A percentile compares a stretch with the other conserved stretches of the same genome.
These are phyloP conservation scores for Pinus taeda DNA, from an alignment of 75 land plant genomes.

Conservation along the genomic window DNA sequence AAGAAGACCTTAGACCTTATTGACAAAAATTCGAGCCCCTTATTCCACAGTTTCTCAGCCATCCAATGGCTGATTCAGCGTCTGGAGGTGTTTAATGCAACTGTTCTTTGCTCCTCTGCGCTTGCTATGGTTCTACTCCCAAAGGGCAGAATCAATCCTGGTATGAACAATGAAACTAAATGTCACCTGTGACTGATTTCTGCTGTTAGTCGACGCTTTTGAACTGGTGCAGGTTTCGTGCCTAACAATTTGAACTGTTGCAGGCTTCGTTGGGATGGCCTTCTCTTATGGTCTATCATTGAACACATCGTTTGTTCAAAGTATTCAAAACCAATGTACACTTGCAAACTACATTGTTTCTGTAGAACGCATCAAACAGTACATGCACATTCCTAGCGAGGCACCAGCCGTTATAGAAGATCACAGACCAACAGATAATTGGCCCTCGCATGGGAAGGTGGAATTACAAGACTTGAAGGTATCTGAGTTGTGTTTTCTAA, in stretches of 20 bases:
- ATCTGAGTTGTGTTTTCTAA: neutral
- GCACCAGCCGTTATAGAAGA: conserved; percentile 26
- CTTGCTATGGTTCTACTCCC: too few relatives aligned
- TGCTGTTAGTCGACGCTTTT: neutral
- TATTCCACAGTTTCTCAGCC: conserved; percentile 35
- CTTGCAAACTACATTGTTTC: conserved; percentile 37
- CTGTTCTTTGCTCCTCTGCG: too few relatives aligned
- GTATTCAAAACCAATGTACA: conserved; percentile 33
- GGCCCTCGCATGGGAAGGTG: conserved; percentile 43
- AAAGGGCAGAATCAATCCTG: too few relatives aligned
- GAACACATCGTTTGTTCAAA: conserved; percentile 23
- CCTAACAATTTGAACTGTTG: neutral
- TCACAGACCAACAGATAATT: conserved; percentile 26
- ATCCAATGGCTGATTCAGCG: conserved; percentile 37
- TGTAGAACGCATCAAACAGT: conserved; percentile 48
- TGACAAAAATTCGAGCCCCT: conserved; percentile 32
- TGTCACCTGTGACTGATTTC: neutral
- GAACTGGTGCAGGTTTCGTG: neutral
- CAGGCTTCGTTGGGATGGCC: conserved; percentile 48
- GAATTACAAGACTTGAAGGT: conserved; percentile 38
- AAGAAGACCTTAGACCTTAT: conserved; percentile 27
- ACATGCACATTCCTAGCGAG: conserved; percentile 32
- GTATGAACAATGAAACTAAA: too few relatives aligned
- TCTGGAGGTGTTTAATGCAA: too few relatives aligned
- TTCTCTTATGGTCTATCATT: conserved; percentile 42